Evolutionary conservation across 148 eudicot species (phyloP).

Genomic region (Amaranthus palmeri): DNA sequence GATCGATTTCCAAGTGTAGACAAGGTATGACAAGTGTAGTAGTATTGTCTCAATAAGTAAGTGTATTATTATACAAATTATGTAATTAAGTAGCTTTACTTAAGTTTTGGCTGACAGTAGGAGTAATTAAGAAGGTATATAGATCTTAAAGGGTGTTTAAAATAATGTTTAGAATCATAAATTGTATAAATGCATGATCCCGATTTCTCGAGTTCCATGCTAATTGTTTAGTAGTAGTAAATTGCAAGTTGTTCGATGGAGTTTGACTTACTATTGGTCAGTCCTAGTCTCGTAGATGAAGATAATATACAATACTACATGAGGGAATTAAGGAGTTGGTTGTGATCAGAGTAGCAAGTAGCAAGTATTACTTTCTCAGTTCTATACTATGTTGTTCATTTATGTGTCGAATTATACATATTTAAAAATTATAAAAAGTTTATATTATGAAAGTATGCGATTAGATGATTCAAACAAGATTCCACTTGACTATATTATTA

Average conservation of each 20-base stretch:
- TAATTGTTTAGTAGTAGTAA: not conserved
- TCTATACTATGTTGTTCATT: no score
- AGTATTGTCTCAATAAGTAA: no score
- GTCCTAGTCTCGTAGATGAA: no score
- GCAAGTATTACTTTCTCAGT: no score
- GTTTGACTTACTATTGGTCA: not conserved
- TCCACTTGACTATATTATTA: no score
- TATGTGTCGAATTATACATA: no score
- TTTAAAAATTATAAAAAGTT: no score
- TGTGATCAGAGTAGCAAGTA: not conserved
- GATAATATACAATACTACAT: not conserved
- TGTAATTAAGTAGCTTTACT: not conserved
- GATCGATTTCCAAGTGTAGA: no score
- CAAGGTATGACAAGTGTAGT: no score
- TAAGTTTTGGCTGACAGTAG: not conserved
- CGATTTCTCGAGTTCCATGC: constrained; percentile 7
- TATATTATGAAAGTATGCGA: no score
- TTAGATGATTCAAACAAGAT: no score
- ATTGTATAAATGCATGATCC: not conserved
- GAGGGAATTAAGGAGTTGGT: not conserved
- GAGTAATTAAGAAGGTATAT: not conserved
- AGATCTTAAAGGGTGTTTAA: not conserved
- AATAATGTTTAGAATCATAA: not conserved
- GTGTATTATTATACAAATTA: no score
- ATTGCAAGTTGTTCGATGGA: not conserved